Evolutionary conservation across 805 yeast species (phyloP).

Genomic region (Myxozyma nipponensis): DNA sequence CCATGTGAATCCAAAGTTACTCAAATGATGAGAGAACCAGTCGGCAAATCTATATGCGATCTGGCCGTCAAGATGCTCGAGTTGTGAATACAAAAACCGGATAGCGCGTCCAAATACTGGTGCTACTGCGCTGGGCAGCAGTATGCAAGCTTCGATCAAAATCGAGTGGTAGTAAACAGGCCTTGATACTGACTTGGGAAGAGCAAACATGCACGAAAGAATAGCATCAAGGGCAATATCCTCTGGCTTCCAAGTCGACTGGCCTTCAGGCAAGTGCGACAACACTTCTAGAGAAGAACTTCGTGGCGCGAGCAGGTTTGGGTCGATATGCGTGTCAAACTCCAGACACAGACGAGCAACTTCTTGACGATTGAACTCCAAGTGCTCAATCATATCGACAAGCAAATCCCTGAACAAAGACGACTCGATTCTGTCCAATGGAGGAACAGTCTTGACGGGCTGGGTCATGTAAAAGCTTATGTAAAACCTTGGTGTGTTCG

Average conservation of each 20-base stretch:
- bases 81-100: constrained; percentile 68
- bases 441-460: constrained; percentile 63
- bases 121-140: constrained; percentile 80
- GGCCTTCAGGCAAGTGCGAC: constrained; percentile 38
- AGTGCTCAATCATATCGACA: constrained; percentile 66
- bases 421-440: constrained; percentile 48
- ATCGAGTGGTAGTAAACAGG: constrained; percentile 79
- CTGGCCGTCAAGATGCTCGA: constrained; percentile 70
- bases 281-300: constrained; percentile 77
- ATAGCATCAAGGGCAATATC: constrained; percentile 83
- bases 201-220: constrained; percentile 67
- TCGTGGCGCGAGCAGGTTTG: constrained; percentile 61
- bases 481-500: constrained; percentile 52
- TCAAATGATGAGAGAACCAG: constrained; percentile 91
- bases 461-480: constrained; percentile 48
- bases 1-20: constrained; percentile 95
- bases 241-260: constrained; percentile 84
- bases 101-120: constrained; percentile 93
- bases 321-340: constrained; percentile 66
- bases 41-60: constrained; percentile 67
- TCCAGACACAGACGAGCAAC: constrained; percentile 79
- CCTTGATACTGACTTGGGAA: constrained; percentile 65
- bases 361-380: constrained; percentile 86
- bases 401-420: constrained; percentile 70
- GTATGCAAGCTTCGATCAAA: constrained; percentile 78